Conservation (phyloP, 192 early-diverging fungal genomes). For the Rhizoclosmatium globosum region DNA sequence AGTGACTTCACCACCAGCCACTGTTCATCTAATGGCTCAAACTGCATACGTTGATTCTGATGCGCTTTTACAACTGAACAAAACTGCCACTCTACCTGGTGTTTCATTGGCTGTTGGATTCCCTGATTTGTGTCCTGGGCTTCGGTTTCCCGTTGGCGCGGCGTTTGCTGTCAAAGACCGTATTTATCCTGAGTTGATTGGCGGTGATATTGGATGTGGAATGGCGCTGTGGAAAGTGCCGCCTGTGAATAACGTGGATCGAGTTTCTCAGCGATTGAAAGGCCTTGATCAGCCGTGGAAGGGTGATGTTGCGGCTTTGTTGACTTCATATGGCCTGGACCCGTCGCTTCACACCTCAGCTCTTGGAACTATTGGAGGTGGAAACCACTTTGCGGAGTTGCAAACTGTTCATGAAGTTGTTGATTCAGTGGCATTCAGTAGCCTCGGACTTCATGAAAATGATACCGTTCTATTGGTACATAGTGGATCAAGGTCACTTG, state of each 20-base stretch:
- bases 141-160: conserved; percentile 55
- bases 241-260: conserved; percentile 36
- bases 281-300: conserved; percentile 55
- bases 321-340: conserved; percentile 43
- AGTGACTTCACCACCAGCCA: not conserved
- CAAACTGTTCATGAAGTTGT: conserved; percentile 47
- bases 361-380: conserved; percentile 67
- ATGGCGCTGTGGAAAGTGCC: conserved; percentile 54
- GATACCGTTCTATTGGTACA: conserved; percentile 59
- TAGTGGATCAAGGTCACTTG: conserved; percentile 62
- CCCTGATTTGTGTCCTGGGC: conserved; percentile 47
- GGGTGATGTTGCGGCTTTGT: conserved; percentile 44
- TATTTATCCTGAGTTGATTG: conserved; percentile 66
- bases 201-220: conserved; percentile 69
- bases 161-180: conserved; percentile 54
- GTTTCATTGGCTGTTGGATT: conserved; percentile 17
- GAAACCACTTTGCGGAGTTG: conserved; percentile 73
- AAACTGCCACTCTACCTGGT: conserved; percentile 47
- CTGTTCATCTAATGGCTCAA: conserved; percentile 52
- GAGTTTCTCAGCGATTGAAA: conserved; percentile 46
- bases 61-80: conserved; percentile 55
- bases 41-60: conserved; percentile 53
- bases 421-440: conserved; percentile 40
- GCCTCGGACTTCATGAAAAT: not conserved
- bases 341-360: conserved; percentile 45